A percentile compares a stretch with the other conserved stretches of the same genome.
Evolutionary conservation across 1,284 basidiomycete species (phyloP).

Genomic region (Blastosporella zonata): DNA sequence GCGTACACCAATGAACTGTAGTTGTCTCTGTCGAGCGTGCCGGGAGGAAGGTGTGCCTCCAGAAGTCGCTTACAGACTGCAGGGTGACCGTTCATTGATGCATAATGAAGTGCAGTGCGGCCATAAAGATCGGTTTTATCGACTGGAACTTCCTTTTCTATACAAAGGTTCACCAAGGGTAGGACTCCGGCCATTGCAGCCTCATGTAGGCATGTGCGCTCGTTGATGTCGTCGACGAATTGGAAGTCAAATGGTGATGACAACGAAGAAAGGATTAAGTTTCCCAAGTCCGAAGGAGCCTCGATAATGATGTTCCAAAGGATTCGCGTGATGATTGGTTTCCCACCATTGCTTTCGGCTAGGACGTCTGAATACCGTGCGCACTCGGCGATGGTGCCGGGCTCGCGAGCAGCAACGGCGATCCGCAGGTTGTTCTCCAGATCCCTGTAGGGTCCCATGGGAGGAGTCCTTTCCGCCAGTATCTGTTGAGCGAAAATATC

Average conservation of each 20-base stretch:
- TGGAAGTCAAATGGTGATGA: conserved; percentile 78
- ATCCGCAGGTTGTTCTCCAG: conserved; percentile 84
- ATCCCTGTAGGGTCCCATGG: conserved; percentile 77
- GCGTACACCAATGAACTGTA: conserved; percentile 94
- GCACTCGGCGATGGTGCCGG: conserved; percentile 63
- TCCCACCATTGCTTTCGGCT: conserved; percentile 53
- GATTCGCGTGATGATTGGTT: conserved; percentile 76
- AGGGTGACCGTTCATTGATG: conserved; percentile 89
- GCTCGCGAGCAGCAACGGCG: conserved; percentile 63
- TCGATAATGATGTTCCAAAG: conserved; percentile 90
- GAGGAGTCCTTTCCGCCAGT: conserved; percentile 57
- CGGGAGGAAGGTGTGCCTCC: conserved; percentile 62
- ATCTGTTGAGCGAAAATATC: conserved; percentile 73
- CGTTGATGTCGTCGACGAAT: conserved; percentile 97
- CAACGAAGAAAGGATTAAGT: conserved; percentile 72
- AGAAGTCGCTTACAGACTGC: conserved; percentile 78
- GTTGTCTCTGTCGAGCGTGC: conserved; percentile 87
- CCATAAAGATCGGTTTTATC: conserved; percentile 85
- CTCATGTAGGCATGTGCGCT: conserved; percentile 93
- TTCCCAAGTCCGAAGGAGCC: conserved; percentile 68
- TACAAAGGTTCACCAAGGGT: conserved; percentile 81
- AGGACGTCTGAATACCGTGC: conserved; percentile 71
- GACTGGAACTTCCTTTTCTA: conserved; percentile 68
- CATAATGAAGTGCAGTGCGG: conserved; percentile 93
- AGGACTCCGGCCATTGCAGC: conserved; percentile 84